Evolutionary conservation across 1,284 basidiomycete species (phyloP), one percentile per base, ranked within the genome.

Genomic region (Flammula alnicola): DNA sequence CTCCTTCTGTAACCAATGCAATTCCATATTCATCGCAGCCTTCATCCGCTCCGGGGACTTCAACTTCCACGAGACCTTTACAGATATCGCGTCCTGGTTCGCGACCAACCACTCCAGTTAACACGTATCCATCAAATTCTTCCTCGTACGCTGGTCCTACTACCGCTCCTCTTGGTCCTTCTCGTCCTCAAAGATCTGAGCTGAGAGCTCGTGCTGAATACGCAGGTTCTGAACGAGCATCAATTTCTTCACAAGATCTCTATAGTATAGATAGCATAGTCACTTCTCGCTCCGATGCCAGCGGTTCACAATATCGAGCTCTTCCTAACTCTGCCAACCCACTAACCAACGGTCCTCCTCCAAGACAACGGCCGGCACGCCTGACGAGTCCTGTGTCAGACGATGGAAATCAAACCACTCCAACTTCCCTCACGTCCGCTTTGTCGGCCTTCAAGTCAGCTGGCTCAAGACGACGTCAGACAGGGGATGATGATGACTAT

Each of bases 401-500:
- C 35, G 70, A 73, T 49, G 70, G 68, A 29, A 70, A 71, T 44
- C 52, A 62, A 38, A 72, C 76, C 3, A 76, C 79, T n/a, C 77
- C 81, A 31, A 69, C 72, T 6, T 67, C 79, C 6, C 61, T 88
- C 31, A 70, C 71, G n/a, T 75, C 75, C 33, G 79, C 78, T 14
- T 68, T 86, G 62, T 78, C 83, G 50, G 85, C 87, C 23, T 91
- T 91, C 64, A 80, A 83, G 61, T 77, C 78, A 47, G 82, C 83
- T 7, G 81, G 84, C 17, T 71, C 75, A 8, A 74, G 83, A 19
- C 77, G 77, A 60, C 79, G 81, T 40, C 75, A 77, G 66, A 76
- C 76, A 9, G 74, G 80, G 52, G 80, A 79, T 36, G 76, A 73
- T 36, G 73, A 76, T 4, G 76, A 79, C 26, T 57, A 65, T 30